Percentiles rank a stretch among this genome's conserved stretches.
phyloP scores from a whole-genome alignment of 768 basidiomycete genomes.

The Amanita rimosa region DNA sequence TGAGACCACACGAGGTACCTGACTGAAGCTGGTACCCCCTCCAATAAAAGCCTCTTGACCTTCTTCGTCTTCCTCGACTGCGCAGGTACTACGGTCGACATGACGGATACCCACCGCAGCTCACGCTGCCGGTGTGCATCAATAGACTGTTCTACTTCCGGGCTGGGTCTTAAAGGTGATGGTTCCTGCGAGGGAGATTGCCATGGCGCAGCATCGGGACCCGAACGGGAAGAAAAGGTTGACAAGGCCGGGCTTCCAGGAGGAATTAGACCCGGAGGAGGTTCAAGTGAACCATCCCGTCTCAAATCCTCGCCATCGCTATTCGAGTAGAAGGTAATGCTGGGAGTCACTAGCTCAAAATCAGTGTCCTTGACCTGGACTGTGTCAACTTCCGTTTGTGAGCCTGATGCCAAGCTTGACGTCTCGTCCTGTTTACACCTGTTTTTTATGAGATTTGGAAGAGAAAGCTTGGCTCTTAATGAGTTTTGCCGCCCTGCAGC shows the following conservation, averaged over 20 bases:
- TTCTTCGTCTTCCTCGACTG: constrained; percentile 75
- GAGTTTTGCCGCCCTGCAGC: constrained; percentile 25
- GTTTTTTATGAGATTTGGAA: constrained; percentile 52
- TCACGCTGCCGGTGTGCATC: constrained; percentile 71
- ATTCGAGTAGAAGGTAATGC: constrained; percentile 27
- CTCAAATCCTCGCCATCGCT: constrained; percentile 44
- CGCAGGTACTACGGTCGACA: constrained; percentile 43
- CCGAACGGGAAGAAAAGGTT: constrained; percentile 1
- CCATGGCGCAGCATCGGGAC: constrained; percentile 15
- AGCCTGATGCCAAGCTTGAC: constrained; percentile 12
- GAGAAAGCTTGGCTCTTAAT: constrained; percentile 53
- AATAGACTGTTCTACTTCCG: constrained; percentile 28
- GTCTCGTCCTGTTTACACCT: constrained; percentile 26
- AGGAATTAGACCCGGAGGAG: constrained; percentile 14
- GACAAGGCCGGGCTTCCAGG: constrained; percentile 36
- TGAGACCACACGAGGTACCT: constrained; percentile 80
- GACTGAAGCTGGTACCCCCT: constrained; percentile 77
- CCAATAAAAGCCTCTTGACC: constrained; percentile 57
- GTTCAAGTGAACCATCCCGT: constrained; percentile 22
- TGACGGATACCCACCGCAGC: constrained; percentile 59
- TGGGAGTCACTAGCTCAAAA: constrained; percentile 66
- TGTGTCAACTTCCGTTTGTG: constrained; percentile 32
- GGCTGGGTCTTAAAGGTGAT: constrained; percentile 1
- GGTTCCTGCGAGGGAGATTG: constrained; percentile 7
- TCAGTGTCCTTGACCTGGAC: constrained; percentile 76